These are phyloP conservation scores for Eucalyptus grandis DNA, from an alignment of 345 rosid species.

Conservation along the genomic window DNA sequence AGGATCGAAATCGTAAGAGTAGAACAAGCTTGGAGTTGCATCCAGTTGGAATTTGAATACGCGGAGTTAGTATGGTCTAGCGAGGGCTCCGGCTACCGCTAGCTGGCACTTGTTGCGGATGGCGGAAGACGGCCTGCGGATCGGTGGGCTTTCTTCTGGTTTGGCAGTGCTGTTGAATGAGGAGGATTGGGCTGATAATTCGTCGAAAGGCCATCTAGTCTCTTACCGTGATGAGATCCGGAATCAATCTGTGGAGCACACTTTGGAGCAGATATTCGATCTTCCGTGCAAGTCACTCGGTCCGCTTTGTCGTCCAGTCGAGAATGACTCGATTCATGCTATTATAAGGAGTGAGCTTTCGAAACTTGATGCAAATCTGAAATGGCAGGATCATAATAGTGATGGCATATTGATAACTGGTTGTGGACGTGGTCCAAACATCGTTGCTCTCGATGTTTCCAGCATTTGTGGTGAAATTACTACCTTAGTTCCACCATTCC, in stretches of 20 bases:
- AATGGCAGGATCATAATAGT: conserved; percentile 10
- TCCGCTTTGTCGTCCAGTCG: conserved; percentile 33
- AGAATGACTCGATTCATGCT: conserved; percentile 21
- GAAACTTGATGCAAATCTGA: conserved; percentile 9
- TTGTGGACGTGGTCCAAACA: conserved; percentile 29
- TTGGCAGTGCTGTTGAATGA: conserved; percentile 67
- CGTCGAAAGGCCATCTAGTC: conserved; percentile 42
- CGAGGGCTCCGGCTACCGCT: background rate
- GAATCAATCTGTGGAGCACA: conserved; percentile 59
- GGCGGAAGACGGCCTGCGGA: conserved; percentile 73
- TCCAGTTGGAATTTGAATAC: background rate
- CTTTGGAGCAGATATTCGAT: conserved; percentile 71
- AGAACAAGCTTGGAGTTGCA: background rate
- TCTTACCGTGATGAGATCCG: conserved; percentile 71
- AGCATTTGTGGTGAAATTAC: conserved; percentile 83
- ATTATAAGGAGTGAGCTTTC: conserved; percentile 41
- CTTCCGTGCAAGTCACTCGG: conserved; percentile 52
- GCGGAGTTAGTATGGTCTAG: background rate
- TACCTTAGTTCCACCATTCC: conserved; percentile 52
- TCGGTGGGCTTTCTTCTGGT: conserved; percentile 74
- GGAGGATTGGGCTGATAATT: conserved; percentile 47
- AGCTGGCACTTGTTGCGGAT: conserved; percentile 16
- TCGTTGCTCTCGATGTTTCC: conserved; percentile 52
- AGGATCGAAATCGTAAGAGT: background rate
- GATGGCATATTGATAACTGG: conserved; percentile 48